Evolutionary conservation across 176 grass and related monocot genomes (phyloP).

Genomic region (Triticum urartu): DNA sequence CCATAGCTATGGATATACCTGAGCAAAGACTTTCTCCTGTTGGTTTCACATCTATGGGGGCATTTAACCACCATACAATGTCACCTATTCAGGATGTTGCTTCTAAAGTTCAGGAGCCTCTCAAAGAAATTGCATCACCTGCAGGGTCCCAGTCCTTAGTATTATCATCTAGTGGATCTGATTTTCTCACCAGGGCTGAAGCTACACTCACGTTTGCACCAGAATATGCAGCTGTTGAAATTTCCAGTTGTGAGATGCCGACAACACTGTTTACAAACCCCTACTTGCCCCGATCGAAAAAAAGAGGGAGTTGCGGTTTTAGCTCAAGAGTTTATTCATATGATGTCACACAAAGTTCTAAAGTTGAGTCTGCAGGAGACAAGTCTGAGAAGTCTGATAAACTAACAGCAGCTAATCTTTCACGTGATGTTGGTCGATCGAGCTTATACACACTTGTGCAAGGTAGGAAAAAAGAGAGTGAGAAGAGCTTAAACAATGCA

Average conservation of each 20-base stretch:
- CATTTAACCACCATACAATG: slow-evolving; percentile 56
- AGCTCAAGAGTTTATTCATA: slow-evolving; percentile 87
- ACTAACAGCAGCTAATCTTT: slow-evolving; percentile 36
- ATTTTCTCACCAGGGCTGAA: slow-evolving; percentile 82
- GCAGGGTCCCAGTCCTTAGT: slow-evolving; percentile 34
- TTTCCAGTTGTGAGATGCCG: slow-evolving; percentile 38
- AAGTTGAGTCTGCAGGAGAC: slow-evolving; percentile 51
- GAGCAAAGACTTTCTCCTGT: slow-evolving; percentile 72
- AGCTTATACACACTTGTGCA: slow-evolving; percentile 82
- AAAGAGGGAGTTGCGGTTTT: slow-evolving; percentile 63
- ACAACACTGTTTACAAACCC: slow-evolving; percentile 66
- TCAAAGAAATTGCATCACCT: slow-evolving; percentile 58
- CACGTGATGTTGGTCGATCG: slow-evolving; percentile 44
- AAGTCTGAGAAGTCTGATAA: slow-evolving; percentile 56
- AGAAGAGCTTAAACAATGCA: slow-evolving; percentile 41
- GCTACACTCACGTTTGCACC: slow-evolving; percentile 91
- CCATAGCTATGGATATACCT: slow-evolving; percentile 68
- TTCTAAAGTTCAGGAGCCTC: slow-evolving; percentile 54
- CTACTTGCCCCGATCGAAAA: slow-evolving; percentile 74
- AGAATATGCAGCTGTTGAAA: slow-evolving; percentile 91
- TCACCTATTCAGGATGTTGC: slow-evolving; percentile 61
- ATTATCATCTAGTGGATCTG: slow-evolving; percentile 61
- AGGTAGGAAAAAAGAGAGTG: slow-evolving; percentile 54
- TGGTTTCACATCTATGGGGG: slow-evolving; percentile 69
- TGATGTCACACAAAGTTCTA: slow-evolving; percentile 52